Evolutionary conservation across 1,284 basidiomycete species (phyloP).

Genomic region (Lentinula novae-zelandiae): DNA sequence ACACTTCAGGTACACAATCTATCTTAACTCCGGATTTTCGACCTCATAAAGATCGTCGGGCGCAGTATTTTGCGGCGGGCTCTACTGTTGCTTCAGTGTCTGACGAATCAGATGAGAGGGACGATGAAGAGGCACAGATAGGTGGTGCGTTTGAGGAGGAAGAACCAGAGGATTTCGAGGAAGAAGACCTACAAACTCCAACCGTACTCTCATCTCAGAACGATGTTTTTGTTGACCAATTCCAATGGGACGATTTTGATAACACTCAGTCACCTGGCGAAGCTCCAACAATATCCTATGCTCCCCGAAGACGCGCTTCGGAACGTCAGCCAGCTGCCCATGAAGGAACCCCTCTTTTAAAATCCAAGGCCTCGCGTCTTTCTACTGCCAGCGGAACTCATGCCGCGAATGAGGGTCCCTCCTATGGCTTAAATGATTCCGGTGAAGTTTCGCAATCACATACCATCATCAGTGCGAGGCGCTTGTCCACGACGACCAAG

Average conservation of each 20-base stretch:
- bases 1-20: not conserved
- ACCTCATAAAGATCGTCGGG: slow-evolving; percentile 48
- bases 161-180: slow-evolving; percentile 21
- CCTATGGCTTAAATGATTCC: slow-evolving; percentile 8
- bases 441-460: slow-evolving; percentile 8
- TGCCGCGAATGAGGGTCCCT: not conserved
- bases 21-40: not conserved
- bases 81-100: slow-evolving; percentile 49
- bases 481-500: slow-evolving; percentile 29
- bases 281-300: not conserved
- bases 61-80: slow-evolving; percentile 58
- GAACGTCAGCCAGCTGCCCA: not conserved
- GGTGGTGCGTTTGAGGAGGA: slow-evolving; percentile 29
- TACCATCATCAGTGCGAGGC: slow-evolving; percentile 15
- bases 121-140: slow-evolving; percentile 31
- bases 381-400: not conserved
- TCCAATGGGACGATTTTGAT: slow-evolving; percentile 41
- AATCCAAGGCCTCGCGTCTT: slow-evolving; percentile 13
- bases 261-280: not conserved
- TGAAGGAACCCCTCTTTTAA: slow-evolving; percentile 15
- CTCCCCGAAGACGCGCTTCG: not conserved
- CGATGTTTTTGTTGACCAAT: slow-evolving; percentile 34
- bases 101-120: slow-evolving; percentile 31
- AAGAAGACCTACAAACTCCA: slow-evolving; percentile 14
- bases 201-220: slow-evolving; percentile 20